These are phyloP conservation scores for Ceratocystis ficicola DNA, from an alignment of 2,329 filamentous ascomycete species.

Conservation along the genomic window DNA sequence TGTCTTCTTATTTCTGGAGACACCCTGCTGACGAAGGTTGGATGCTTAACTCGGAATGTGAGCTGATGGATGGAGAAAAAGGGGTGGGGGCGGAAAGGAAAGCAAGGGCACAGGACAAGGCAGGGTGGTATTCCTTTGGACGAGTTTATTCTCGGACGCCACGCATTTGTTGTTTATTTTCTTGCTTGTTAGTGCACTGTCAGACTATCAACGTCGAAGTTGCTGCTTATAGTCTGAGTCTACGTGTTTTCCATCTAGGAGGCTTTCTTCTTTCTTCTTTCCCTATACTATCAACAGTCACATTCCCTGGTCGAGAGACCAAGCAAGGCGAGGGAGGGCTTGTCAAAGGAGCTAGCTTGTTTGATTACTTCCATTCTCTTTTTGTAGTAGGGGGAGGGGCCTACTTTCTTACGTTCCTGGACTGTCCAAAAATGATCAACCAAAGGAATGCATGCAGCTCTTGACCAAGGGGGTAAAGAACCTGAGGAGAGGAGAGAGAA, in stretches of 20 bases:
- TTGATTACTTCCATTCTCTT: background rate
- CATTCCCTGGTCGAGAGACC: background rate
- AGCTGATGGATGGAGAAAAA: too few species aligned
- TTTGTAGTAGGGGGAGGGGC: background rate
- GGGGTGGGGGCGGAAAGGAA: too few species aligned
- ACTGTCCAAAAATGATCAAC: background rate
- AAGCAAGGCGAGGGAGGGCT: background rate
- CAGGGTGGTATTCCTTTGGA: too few species aligned
- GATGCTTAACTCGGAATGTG: too few species aligned
- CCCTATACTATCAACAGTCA: too few species aligned
- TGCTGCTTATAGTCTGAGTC: background rate
- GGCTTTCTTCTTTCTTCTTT: background rate
- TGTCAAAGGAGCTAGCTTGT: background rate
- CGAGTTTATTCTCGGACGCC: too few species aligned
- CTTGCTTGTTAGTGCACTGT: too few species aligned
- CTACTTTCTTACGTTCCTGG: constrained; percentile 11
- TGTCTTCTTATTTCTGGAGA: too few species aligned
- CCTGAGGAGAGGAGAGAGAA: background rate
- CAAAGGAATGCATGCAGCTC: background rate
- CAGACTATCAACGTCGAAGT: too few species aligned
- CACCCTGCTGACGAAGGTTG: too few species aligned
- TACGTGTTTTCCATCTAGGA: background rate
- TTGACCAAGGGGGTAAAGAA: background rate
- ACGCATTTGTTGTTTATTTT: too few species aligned
- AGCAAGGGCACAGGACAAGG: too few species aligned